phyloP scores from a whole-genome alignment of 2,329 filamentous ascomycete genomes.

The Hypoxylon sp. region DNA sequence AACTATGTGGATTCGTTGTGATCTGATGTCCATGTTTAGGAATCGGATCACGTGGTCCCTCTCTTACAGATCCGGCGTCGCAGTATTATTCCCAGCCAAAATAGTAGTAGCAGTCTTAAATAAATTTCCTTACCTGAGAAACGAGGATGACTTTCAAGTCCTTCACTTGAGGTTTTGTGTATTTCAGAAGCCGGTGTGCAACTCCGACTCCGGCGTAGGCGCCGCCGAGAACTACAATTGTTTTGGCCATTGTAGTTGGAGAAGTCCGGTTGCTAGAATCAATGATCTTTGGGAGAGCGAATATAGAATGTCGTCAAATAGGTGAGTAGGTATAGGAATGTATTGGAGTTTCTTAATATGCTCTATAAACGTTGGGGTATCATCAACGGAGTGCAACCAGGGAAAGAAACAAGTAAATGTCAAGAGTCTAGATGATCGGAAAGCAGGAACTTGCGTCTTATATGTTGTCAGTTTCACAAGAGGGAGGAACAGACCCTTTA shows the following conservation, averaged over 20 bases:
- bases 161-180: conserved; percentile 61
- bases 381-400: neutral
- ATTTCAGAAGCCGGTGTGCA: conserved; percentile 69
- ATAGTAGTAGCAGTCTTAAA: neutral
- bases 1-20: conserved; percentile 27
- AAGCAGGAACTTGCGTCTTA: conserved; percentile 25
- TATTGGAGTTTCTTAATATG: neutral
- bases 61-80: conserved; percentile 9
- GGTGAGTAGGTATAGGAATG: conserved; percentile 11
- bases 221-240: conserved; percentile 69
- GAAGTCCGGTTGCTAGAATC: conserved; percentile 38
- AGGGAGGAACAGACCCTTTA: conserved; percentile 40
- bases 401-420: neutral
- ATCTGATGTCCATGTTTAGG: conserved; percentile 12
- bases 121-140: conserved; percentile 63
- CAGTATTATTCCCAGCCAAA: conserved; percentile 7
- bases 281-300: conserved; percentile 1
- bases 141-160: conserved; percentile 70
- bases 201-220: conserved; percentile 68
- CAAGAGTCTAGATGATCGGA: conserved; percentile 4
- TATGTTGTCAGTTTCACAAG: conserved; percentile 32
- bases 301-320: neutral
- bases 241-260: conserved; percentile 62
- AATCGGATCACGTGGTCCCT: conserved; percentile 21
- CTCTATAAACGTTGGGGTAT: conserved; percentile 12